These are phyloP conservation scores for Taphrina confusa DNA, from an alignment of 1,139 yeast species.

Conservation along the genomic window DNA sequence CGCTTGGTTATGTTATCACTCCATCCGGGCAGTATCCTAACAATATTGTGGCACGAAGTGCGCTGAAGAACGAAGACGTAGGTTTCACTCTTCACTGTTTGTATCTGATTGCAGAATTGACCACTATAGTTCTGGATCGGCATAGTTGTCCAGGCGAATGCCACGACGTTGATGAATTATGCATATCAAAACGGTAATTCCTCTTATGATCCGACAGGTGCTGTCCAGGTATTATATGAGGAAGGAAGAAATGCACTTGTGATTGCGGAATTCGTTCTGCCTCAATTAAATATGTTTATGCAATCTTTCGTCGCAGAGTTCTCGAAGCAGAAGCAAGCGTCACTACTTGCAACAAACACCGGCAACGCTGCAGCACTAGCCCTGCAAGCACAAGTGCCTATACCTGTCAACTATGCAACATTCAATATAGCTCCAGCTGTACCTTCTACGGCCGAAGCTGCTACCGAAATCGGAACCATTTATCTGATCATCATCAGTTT, in stretches of 20 bases:
- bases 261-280: constrained; percentile 18
- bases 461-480: constrained; percentile 63
- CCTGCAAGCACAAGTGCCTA: constrained; percentile 16
- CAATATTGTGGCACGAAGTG: constrained; percentile 16
- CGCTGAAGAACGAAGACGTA: constrained; percentile 22
- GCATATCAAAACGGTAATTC: constrained; percentile 20
- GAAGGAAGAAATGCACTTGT: constrained; percentile 30
- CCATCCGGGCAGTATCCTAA: constrained; percentile 10
- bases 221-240: constrained; percentile 24
- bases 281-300: constrained; percentile 12
- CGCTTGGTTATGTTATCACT: constrained; percentile 22
- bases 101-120: background rate
- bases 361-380: constrained; percentile 28
- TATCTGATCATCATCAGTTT: constrained; percentile 69
- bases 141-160: constrained; percentile 17
- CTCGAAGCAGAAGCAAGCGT: constrained; percentile 18
- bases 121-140: constrained; percentile 21
- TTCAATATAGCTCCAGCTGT: constrained; percentile 21
- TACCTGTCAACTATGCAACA: constrained; percentile 19
- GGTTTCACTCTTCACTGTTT: background rate
- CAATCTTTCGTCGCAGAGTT: constrained; percentile 5
- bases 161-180: constrained; percentile 25
- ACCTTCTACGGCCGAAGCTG: constrained; percentile 35
- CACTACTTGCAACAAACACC: constrained; percentile 17
- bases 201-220: constrained; percentile 25